Base-by-base conservation (phyloP, 768 basidiomycete species). In the Clitopilus hobsonii region DNA sequence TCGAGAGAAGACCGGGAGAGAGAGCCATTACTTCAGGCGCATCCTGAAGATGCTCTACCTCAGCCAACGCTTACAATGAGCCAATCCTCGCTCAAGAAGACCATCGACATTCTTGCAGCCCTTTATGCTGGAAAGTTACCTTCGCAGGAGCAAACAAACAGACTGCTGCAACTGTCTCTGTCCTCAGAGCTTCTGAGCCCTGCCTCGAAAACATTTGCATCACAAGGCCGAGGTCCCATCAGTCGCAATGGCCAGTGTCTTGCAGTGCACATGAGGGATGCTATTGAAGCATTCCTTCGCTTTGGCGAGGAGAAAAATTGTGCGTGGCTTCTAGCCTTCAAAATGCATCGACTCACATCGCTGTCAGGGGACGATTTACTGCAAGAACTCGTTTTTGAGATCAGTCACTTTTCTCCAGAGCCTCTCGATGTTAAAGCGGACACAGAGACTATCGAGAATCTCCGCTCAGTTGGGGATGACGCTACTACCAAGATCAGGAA, bases 261-360 rank as follows among this genome's bases (percentile, higher is more conserved):
- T 13, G 26, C 73, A 2, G 45, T 54, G 1, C 68, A 70, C 53
- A 48, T 67, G n/a, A 60, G 62, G 48, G 61, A 68, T 27, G 53
- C 72, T 2, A 28, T 73, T 5, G 65, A 74, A 56, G 66, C 72
- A 14, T 10, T 65, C 22, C 56, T 75, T 28, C 65, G 67, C 18
- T 65, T 75, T 53, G 69, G 69, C 0, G 56, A 70, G 55, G 72
- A 75, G 55, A 74, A 75, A 56, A 76, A 75, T 52, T 66, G 75
- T 72, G 52, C 24, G 67, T 55, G 13, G 20, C 30, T 49, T 38
- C 5, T 13, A 6, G 32, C 26, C 18, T 14, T n/a, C 11, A 29
- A 13, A 1, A 48, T 24, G 26, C 16, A n/a, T 11, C 13, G 24
- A 24, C 36, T n/a, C 24, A 51, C 52, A 22, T 16, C 18, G 29